These are phyloP conservation scores for Apophysomyces elegans DNA, from an alignment of 371 early-diverging fungal genomes.

Conservation along the genomic window DNA sequence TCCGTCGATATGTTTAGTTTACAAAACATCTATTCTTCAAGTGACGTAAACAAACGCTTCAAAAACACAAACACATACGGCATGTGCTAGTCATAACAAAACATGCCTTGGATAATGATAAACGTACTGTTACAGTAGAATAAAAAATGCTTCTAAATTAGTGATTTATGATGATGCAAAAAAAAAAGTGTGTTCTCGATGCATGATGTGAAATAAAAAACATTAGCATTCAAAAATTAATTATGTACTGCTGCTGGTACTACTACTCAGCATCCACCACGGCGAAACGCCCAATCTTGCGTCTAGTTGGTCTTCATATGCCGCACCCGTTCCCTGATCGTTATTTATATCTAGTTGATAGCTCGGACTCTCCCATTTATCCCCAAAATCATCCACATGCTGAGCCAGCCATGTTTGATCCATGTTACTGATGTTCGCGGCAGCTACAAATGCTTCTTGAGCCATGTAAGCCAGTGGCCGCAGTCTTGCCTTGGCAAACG, in stretches of 20 bases:
- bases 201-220: background rate
- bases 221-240: background rate
- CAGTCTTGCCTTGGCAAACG: constrained; percentile 20
- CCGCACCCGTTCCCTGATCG: background rate
- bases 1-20: no score
- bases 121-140: background rate
- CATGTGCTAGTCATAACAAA: no score
- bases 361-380: constrained; percentile 1
- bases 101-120: no score
- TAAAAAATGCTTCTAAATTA: constrained; percentile 6
- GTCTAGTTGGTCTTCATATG: constrained; percentile 10
- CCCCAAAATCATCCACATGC: constrained; percentile 6
- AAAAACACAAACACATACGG: no score
- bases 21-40: no score
- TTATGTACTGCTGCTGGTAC: background rate
- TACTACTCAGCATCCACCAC: constrained; percentile 14
- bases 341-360: constrained; percentile 13
- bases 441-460: constrained; percentile 14
- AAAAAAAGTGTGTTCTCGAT: constrained; percentile 1
- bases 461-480: constrained; percentile 34
- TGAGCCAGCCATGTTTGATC: constrained; percentile 13
- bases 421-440: background rate
- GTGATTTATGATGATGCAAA: background rate
- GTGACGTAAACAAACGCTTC: no score
- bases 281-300: constrained; percentile 6